Conservation (phyloP, 2,329 filamentous ascomycete species). For the Fusarium xylarioides region DNA sequence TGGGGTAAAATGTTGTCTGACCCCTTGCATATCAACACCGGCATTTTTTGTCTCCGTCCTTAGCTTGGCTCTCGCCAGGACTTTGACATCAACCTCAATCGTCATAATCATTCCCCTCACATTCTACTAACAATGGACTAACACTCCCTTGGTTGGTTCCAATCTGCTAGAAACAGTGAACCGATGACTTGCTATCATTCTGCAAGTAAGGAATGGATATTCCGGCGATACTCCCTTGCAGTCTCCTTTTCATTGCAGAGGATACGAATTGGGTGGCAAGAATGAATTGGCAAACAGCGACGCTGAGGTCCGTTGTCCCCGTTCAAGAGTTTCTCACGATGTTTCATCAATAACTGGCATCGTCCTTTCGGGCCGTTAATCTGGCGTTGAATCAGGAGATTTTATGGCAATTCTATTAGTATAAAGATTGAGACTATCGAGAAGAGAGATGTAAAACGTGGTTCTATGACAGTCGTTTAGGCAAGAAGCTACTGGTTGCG, state of each 20-base stretch:
- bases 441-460: background rate
- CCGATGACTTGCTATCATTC: background rate
- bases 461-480: background rate
- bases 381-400: background rate
- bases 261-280: no score
- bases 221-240: background rate
- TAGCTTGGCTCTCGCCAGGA: background rate
- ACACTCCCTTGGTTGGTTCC: background rate
- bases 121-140: background rate
- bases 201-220: background rate
- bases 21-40: background rate
- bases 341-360: background rate
- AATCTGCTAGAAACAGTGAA: background rate
- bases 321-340: no score
- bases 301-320: no score
- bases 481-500: background rate
- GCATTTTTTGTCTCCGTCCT: background rate
- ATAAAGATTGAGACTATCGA: background rate
- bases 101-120: background rate
- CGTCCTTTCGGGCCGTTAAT: background rate
- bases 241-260: background rate
- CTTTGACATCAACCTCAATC: background rate
- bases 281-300: background rate
- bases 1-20: rapidly evolving
- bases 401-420: background rate